Base-by-base conservation (phyloP, 2,329 filamentous ascomycete species). In the Pleoardoris graminearum region DNA sequence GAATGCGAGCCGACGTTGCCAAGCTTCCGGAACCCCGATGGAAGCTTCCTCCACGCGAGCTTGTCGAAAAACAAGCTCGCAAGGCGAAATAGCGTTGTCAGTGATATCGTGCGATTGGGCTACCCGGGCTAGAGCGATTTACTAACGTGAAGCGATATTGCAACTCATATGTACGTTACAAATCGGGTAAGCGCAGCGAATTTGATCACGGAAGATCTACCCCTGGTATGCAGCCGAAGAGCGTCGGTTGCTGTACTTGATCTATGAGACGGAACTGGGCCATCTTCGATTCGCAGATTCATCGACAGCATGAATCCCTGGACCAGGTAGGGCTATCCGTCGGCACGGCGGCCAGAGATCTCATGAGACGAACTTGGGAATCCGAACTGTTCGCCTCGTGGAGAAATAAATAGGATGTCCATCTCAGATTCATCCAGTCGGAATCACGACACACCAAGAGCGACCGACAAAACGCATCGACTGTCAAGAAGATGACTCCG, bases 331-430 rank as follows among this genome's bases (percentile, higher is more conserved):
- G 16, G 27, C 21, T 32, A 11, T 4, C 41, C 41, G 41, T 44
- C 41, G 41, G 41, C 29, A 14, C 41, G 41, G 17, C 41, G 41
- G 41, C 41, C 17, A 44, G 41, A 11, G 25, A 44, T 44, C 16
- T 44, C 12, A 22, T 22, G 11, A 44, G 32, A 7, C n/a, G 6
- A 32, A 11, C 17, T 32, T 32, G 27, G 17, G 27, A 21, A 7
- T 14, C 12, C 32, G 27, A 27, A 16, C 16, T 22, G 7, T 33
- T 23, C 3, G 27, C 29, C 8, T n/a, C 17, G 5, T 16, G 8
- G 14, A 44, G 32, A 44, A 32, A 44, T 44, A 44, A 14, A 11
- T 12, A 19, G 7, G 17, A 32, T 11, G 25, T 10, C 25, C 39
- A 5, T 5, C 25, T 7, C 14, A 10, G 6, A 12, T 29, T 36